Evolutionary conservation across 805 yeast genomes (phyloP).

Genomic region (Candida succiphila): DNA sequence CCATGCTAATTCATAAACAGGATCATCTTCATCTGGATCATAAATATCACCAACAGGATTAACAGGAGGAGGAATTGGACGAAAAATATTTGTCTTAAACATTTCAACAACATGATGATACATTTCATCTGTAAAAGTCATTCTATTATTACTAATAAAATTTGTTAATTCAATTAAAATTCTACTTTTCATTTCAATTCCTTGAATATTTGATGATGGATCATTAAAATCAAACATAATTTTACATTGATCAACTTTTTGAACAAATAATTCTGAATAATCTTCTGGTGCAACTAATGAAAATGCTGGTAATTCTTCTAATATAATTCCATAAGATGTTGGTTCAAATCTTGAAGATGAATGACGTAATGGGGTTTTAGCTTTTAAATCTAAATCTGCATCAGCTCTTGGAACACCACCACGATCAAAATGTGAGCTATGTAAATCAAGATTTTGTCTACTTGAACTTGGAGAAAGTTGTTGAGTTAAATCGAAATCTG

Average conservation of each 20-base stretch:
- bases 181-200: slow-evolving; percentile 83
- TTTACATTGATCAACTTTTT: slow-evolving; percentile 90
- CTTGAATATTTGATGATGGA: slow-evolving; percentile 84
- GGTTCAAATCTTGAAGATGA: slow-evolving; percentile 89
- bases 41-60: slow-evolving; percentile 93
- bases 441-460: slow-evolving; percentile 5
- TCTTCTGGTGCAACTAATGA: slow-evolving; percentile 77
- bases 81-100: slow-evolving; percentile 82
- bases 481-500: neutral
- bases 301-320: slow-evolving; percentile 73
- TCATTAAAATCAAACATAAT: slow-evolving; percentile 90
- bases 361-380: slow-evolving; percentile 73
- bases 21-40: slow-evolving; percentile 99
- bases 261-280: slow-evolving; percentile 70
- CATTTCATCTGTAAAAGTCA: slow-evolving; percentile 84
- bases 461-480: neutral
- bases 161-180: slow-evolving; percentile 86
- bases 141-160: slow-evolving; percentile 72
- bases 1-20: slow-evolving; percentile 94
- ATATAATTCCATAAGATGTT: slow-evolving; percentile 46
- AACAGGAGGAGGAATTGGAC: slow-evolving; percentile 97
- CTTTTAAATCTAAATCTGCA: slow-evolving; percentile 68
- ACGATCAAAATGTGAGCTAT: slow-evolving; percentile 20
- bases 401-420: slow-evolving; percentile 39
- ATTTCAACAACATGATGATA: slow-evolving; percentile 79